These are phyloP conservation scores for Nicotiana tabacum DNA, from an alignment of 257 asterid species.

Conservation along the genomic window DNA sequence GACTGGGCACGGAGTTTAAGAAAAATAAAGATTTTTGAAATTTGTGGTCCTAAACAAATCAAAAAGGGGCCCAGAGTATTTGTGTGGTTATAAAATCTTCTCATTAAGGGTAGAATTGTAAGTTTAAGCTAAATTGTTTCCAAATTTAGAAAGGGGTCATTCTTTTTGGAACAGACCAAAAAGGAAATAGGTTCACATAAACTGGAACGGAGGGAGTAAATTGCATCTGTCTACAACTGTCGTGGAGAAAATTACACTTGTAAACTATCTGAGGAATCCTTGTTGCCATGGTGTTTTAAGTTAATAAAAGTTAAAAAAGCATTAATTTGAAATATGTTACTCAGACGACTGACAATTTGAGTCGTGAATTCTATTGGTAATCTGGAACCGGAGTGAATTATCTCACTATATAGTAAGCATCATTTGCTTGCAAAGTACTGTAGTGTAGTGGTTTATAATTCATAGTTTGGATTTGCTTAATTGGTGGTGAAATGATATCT, in stretches of 20 bases:
- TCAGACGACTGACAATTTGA: neutral
- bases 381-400: neutral
- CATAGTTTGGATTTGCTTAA: neutral
- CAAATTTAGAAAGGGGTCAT: no score
- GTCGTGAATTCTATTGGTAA: neutral
- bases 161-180: no score
- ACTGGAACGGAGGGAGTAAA: neutral
- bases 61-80: no score
- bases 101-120: no score
- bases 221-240: neutral
- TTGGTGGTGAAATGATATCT: neutral
- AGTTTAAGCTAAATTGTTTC: no score
- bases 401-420: neutral
- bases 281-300: neutral
- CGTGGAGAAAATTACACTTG: neutral
- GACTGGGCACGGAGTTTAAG: no score
- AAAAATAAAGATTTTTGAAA: no score
- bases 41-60: no score
- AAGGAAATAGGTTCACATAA: no score
- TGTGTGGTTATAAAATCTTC: no score
- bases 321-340: neutral
- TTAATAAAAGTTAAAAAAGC: neutral
- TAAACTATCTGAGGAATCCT: neutral
- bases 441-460: neutral
- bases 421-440: neutral